Evolutionary conservation across 306 rosid species (phyloP), one percentile per base, ranked within the genome.

Genomic region (Fragaria ananassa): DNA sequence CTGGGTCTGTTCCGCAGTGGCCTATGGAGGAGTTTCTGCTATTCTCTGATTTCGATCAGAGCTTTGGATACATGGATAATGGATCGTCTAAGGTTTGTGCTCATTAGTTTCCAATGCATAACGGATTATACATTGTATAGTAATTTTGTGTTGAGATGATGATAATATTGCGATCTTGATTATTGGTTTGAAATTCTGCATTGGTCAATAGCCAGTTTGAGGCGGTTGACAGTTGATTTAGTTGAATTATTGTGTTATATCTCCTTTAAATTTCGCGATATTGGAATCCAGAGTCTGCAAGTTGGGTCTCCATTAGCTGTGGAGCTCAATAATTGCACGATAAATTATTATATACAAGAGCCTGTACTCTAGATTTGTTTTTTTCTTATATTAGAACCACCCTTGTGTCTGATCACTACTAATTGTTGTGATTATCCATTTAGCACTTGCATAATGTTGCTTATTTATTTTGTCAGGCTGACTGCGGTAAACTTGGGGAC

Each of bases 81-180:
- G 96, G 85, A 77, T 87, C 98, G 46, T 89, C 96, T 74, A 89
- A 91, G 96, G 99, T 91, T 74, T 61, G 91, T 27, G 53, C 45
- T 45, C 60, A 2, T 45, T 61, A 60, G 34, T 18, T 35, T 1
- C 45, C 29, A 8, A 23, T 57, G 27, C 14, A 14, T 1, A 42
- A 9, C 2, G 42, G 47, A 3, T 41, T 9, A 2, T 39, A 21
- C 25, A 34, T 41, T 9, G 31, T 57, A 3, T 4, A 57, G 18
- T 25, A 3, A 23, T 23, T 15, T 8, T 4, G 1, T 15, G 10
- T 25, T 21, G 21, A 27, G 4, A 7, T 56, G 14, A 29, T 71
- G 11, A 29, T 53, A 12, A 58, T 25, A 15, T 35, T 19, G 10
- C 10, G 2, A 51, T 51, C 23, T 51, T 1, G 8, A 51, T 47